Evolutionary conservation across 176 grass and related monocot genomes (phyloP).

Genomic region (Rhynchospora pubera): DNA sequence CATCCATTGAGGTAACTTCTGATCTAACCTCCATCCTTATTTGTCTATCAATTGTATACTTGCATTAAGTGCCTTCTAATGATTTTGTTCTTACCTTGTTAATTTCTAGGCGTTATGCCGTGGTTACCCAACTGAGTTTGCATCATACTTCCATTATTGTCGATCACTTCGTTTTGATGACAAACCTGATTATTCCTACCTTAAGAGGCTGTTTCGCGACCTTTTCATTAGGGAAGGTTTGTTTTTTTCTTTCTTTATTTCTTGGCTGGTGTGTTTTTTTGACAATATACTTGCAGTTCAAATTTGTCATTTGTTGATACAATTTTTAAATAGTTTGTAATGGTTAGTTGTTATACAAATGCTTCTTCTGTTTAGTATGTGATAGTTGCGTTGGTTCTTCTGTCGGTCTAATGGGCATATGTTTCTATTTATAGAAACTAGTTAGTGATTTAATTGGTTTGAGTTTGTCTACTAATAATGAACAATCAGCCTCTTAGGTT

Average conservation of each 20-base stretch:
- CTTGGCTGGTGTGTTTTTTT: neutral
- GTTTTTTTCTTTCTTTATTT: slow-evolving; percentile 14
- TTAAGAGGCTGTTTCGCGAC: slow-evolving; percentile 88
- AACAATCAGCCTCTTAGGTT: too few species aligned
- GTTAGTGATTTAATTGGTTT: neutral
- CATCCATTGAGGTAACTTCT: slow-evolving; percentile 72
- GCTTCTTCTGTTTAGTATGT: neutral
- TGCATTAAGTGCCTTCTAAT: neutral
- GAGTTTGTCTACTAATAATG: neutral
- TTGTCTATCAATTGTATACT: slow-evolving; percentile 6
- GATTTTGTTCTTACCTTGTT: slow-evolving; percentile 20
- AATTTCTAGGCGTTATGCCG: slow-evolving; percentile 63
- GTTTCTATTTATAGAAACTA: neutral
- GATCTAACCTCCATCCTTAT: neutral
- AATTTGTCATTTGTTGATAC: neutral
- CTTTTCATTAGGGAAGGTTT: slow-evolving; percentile 95
- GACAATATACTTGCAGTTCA: neutral
- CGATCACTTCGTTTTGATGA: slow-evolving; percentile 86
- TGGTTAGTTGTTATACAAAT: neutral
- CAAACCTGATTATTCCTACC: slow-evolving; percentile 94
- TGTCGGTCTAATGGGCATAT: neutral
- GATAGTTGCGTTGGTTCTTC: neutral
- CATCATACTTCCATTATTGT: slow-evolving; percentile 97
- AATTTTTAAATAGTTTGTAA: neutral
- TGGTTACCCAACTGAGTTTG: slow-evolving; percentile 87